Conservation (phyloP, 1,284 basidiomycete species). For the Sanghuangporus baumii region DNA sequence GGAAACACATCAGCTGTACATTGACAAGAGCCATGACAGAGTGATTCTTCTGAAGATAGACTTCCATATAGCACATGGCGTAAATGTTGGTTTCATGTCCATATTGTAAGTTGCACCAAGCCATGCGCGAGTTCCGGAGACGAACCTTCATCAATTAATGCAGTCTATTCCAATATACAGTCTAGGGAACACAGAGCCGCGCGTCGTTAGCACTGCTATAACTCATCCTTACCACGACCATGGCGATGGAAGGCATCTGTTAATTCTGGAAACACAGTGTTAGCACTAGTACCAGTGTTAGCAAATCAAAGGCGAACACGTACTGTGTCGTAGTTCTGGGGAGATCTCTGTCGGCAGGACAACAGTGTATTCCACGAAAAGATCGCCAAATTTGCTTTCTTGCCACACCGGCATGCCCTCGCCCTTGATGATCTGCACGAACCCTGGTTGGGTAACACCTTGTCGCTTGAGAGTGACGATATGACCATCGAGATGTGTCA, state of each 20-base stretch:
- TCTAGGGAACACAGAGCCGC: neutral
- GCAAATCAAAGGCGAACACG: slow-evolving; percentile 25
- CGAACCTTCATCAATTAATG: neutral
- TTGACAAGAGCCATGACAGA: too few species aligned
- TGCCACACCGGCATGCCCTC: slow-evolving; percentile 87
- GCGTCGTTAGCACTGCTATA: slow-evolving; percentile 30
- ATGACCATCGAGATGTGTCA: slow-evolving; percentile 89
- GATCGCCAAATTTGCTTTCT: slow-evolving; percentile 62
- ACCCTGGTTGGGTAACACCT: slow-evolving; percentile 88
- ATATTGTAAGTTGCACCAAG: neutral
- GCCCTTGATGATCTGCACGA: slow-evolving; percentile 78
- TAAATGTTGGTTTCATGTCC: neutral
- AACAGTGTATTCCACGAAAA: slow-evolving; percentile 89
- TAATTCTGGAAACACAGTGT: slow-evolving; percentile 40
- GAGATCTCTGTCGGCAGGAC: slow-evolving; percentile 74
- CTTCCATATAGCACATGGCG: neutral
- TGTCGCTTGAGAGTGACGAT: slow-evolving; percentile 63
- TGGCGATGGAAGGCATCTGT: slow-evolving; percentile 48
- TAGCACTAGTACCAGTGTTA: slow-evolving; percentile 14
- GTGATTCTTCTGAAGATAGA: too few species aligned
- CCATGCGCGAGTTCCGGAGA: neutral
- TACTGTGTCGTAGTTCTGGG: slow-evolving; percentile 63
- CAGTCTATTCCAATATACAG: slow-evolving; percentile 1
- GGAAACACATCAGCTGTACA: too few species aligned
- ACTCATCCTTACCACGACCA: slow-evolving; percentile 44